phyloP scores from a whole-genome alignment of 192 early-diverging fungal species.

The Gamsiella multidivaricata region DNA sequence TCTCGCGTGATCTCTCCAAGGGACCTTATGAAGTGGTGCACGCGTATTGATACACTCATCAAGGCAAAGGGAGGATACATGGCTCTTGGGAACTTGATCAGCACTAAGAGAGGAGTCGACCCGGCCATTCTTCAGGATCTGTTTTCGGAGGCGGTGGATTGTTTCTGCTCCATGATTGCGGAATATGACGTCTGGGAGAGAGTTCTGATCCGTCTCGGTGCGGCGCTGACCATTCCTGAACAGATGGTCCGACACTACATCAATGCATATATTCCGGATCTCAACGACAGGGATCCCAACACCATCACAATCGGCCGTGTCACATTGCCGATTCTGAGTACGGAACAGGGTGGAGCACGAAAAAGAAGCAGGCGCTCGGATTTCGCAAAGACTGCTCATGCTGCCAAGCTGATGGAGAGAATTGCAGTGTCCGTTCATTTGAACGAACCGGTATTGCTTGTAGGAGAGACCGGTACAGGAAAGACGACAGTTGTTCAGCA shows the following conservation, averaged over 20 bases:
- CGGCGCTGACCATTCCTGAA: constrained; percentile 71
- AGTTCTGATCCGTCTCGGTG: constrained; percentile 73
- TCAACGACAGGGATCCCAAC: constrained; percentile 55
- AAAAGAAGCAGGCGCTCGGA: constrained; percentile 57
- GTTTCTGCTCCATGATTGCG: constrained; percentile 85
- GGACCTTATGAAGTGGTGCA: constrained; percentile 94
- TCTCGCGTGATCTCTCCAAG: constrained; percentile 78
- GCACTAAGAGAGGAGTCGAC: constrained; percentile 53
- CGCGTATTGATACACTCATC: constrained; percentile 69
- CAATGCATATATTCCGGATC: constrained; percentile 72
- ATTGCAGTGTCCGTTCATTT: constrained; percentile 84
- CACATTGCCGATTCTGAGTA: constrained; percentile 54
- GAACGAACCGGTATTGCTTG: constrained; percentile 87
- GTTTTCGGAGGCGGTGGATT: constrained; percentile 89
- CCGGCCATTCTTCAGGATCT: constrained; percentile 67
- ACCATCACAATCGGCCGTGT: constrained; percentile 67
- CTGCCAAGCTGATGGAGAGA: constrained; percentile 85
- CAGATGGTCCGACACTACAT: constrained; percentile 77
- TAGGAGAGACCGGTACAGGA: constrained; percentile 98
- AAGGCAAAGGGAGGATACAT: constrained; percentile 38
- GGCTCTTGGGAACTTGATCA: constrained; percentile 42
- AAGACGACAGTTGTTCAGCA: constrained; percentile 97
- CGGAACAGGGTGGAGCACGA: constrained; percentile 40
- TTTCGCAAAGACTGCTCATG: constrained; percentile 91
- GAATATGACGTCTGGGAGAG: constrained; percentile 71